phyloP scores from a whole-genome alignment of 306 rosid species.

The Bauhinia variegata region DNA sequence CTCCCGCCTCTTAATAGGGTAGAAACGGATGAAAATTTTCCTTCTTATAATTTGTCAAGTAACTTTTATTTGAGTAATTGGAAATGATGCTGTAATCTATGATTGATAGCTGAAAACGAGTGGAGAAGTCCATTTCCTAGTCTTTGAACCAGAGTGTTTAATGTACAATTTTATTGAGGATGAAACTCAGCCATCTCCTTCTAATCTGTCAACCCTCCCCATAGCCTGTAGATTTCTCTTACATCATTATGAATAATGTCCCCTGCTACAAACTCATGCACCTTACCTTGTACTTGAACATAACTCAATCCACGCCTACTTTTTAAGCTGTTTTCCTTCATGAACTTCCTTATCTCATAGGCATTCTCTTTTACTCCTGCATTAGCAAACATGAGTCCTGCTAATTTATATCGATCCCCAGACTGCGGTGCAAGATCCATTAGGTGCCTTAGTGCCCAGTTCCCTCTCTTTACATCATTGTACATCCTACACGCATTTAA shows the following conservation, averaged over 20 bases:
- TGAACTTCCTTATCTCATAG: constrained; percentile 31
- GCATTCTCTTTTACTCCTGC: constrained; percentile 44
- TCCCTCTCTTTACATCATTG: constrained; percentile 47
- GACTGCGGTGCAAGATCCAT: constrained; percentile 45
- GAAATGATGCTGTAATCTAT: too few relatives aligned
- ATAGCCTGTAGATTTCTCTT: constrained; percentile 38
- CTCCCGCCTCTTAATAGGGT: not conserved
- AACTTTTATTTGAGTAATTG: too few relatives aligned
- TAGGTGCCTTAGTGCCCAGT: constrained; percentile 39
- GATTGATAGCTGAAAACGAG: too few relatives aligned
- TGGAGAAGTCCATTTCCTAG: too few relatives aligned
- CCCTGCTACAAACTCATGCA: constrained; percentile 49
- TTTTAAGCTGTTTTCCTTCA: constrained; percentile 42
- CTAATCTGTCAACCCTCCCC: constrained; percentile 28
- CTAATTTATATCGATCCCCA: constrained; percentile 58
- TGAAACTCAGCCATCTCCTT: not conserved
- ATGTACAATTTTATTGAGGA: too few relatives aligned
- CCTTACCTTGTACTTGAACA: constrained; percentile 44
- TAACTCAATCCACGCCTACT: constrained; percentile 47
- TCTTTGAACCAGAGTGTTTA: too few relatives aligned
- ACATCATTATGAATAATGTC: constrained; percentile 22
- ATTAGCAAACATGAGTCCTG: constrained; percentile 45
- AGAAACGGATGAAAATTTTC: too few relatives aligned
- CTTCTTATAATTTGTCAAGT: too few relatives aligned
- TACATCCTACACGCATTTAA: constrained; percentile 50